Conservation (phyloP, 257 asterid species). For the Solanum arcanum region DNA sequence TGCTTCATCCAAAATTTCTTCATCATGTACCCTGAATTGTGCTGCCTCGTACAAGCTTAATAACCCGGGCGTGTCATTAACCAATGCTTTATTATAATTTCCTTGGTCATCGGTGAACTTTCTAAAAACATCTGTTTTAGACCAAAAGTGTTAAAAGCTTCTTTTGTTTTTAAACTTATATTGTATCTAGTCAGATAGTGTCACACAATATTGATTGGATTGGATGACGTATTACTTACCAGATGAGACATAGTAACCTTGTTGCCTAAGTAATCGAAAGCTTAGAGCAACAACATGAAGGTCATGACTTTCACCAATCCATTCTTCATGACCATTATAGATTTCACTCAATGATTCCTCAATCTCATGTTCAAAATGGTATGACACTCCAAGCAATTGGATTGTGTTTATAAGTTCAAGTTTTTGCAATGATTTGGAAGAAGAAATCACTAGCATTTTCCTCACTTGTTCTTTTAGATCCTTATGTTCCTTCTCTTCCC, state of each 20-base stretch:
- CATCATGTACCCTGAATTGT: background rate
- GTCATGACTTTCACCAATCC: background rate
- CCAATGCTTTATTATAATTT: background rate
- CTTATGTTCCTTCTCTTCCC: background rate
- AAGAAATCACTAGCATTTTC: background rate
- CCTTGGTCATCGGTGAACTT: constrained; percentile 9
- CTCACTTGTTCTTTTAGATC: background rate
- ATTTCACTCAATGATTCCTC: background rate
- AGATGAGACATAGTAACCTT: background rate
- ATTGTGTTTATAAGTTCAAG: background rate
- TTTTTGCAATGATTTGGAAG: background rate
- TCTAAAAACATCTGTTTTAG: constrained; percentile 7
- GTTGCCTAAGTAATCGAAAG: constrained; percentile 12
- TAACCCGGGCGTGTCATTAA: background rate
- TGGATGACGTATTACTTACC: background rate
- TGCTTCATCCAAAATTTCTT: constrained; percentile 7
- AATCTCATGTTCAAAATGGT: constrained; percentile 12
- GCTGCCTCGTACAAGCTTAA: constrained; percentile 27
- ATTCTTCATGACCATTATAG: background rate
- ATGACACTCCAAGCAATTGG: constrained; percentile 10
- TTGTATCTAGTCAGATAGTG: too few species aligned
- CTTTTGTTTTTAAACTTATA: too few species aligned
- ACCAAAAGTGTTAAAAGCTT: too few species aligned
- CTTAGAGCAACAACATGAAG: constrained; percentile 3
- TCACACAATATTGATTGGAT: background rate